phyloP scores from a whole-genome alignment of 176 grass and related monocot species.

The Eleusine indica region DNA sequence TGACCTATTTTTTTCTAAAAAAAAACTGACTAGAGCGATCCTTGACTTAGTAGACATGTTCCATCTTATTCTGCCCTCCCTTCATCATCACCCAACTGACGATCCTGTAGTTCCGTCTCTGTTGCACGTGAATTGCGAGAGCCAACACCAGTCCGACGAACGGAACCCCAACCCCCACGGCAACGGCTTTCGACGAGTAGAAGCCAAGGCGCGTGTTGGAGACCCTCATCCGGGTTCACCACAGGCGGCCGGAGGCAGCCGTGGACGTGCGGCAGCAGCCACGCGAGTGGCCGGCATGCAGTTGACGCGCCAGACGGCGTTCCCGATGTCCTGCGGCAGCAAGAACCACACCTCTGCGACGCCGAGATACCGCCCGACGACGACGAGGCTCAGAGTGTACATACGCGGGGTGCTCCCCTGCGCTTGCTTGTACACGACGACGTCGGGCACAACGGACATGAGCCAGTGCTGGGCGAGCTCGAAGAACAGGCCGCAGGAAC shows the following conservation, averaged over 20 bases:
- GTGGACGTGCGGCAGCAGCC: constrained; percentile 52
- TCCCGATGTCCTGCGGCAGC: constrained; percentile 80
- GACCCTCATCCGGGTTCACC: constrained; percentile 75
- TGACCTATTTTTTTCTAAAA: too few species aligned
- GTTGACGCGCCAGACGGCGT: constrained; percentile 74
- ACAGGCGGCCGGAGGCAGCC: constrained; percentile 74
- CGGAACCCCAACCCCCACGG: constrained; percentile 59
- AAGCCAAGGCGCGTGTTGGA: constrained; percentile 70
- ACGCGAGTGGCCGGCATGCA: constrained; percentile 51
- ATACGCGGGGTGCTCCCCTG: constrained; percentile 46
- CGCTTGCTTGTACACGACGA: constrained; percentile 45
- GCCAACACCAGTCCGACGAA: constrained; percentile 52
- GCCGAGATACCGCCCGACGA: constrained; percentile 74
- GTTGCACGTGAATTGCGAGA: constrained; percentile 66
- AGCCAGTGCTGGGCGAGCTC: too few species aligned
- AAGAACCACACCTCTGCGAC: constrained; percentile 75
- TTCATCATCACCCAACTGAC: constrained; percentile 51
- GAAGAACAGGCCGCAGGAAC: too few species aligned
- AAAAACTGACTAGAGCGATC: too few species aligned
- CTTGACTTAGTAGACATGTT: constrained; percentile 34
- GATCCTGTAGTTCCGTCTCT: constrained; percentile 83
- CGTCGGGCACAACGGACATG: background rate
- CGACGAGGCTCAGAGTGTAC: constrained; percentile 52
- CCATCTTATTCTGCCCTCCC: constrained; percentile 70
- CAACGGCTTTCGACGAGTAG: constrained; percentile 78